A percentile compares a stretch with the other conserved stretches of the same genome.
These are phyloP conservation scores for Elsinoe necatrix DNA, from an alignment of 2,329 filamentous ascomycete species.

Conservation along the genomic window DNA sequence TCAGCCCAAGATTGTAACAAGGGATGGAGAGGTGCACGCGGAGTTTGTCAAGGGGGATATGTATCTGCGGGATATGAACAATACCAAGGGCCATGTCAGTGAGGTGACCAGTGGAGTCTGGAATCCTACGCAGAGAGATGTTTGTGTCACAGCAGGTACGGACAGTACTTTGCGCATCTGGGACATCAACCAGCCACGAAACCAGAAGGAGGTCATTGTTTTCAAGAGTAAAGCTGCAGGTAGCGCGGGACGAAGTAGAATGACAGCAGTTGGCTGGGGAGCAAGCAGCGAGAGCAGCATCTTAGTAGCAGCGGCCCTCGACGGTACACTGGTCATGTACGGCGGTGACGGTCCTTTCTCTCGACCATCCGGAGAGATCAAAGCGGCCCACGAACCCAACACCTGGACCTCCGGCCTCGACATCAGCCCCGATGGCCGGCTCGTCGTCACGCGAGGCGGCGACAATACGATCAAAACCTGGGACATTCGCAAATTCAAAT, in stretches of 20 bases:
- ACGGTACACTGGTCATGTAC: constrained; percentile 89
- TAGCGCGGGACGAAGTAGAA: constrained; percentile 79
- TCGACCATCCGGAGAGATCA: constrained; percentile 72
- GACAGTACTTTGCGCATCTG: constrained; percentile 95
- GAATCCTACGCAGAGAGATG: constrained; percentile 77
- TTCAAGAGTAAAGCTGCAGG: constrained; percentile 90
- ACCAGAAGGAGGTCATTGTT: constrained; percentile 87
- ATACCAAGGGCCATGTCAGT: constrained; percentile 93
- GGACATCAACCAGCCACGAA: constrained; percentile 86
- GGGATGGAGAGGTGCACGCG: constrained; percentile 76
- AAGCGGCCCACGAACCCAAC: constrained; percentile 69
- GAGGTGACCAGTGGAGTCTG: constrained; percentile 84
- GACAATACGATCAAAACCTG: constrained; percentile 92
- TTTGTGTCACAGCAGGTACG: constrained; percentile 84
- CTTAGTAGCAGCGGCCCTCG: constrained; percentile 72
- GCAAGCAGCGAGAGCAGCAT: constrained; percentile 63
- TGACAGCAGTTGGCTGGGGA: constrained; percentile 89
- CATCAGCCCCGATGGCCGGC: constrained; percentile 80
- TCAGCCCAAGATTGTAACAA: constrained; percentile 79
- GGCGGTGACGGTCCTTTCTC: constrained; percentile 77
- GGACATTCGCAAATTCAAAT: constrained; percentile 94
- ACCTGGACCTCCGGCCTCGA: constrained; percentile 92
- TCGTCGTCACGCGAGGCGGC: constrained; percentile 83
- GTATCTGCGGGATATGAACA: constrained; percentile 94
- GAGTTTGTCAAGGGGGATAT: constrained; percentile 97